Percentiles rank a stretch among this genome's conserved stretches.
phyloP scores from a whole-genome alignment of 148 eudicot species.

The Vaccinium myrtillus region DNA sequence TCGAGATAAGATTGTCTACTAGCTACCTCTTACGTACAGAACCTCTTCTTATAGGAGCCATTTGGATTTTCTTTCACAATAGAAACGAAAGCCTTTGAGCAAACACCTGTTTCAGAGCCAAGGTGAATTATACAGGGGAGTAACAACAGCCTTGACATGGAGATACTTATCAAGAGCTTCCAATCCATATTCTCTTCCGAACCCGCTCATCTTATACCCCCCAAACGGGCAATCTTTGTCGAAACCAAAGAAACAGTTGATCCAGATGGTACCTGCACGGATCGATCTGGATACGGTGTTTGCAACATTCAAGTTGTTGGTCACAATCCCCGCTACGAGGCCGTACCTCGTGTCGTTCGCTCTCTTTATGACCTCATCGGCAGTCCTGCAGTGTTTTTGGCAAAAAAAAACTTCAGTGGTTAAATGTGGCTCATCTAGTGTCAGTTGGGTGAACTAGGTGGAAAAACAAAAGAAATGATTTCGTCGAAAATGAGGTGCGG shows the following conservation, averaged over 20 bases:
- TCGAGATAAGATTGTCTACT: background rate
- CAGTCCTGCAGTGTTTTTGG: conserved; percentile 34
- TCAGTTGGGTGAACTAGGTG: no score
- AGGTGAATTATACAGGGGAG: conserved; percentile 67
- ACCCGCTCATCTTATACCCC: conserved; percentile 80
- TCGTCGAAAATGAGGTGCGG: no score
- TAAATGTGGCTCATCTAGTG: no score
- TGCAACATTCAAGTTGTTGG: conserved; percentile 60
- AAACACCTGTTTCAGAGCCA: conserved; percentile 39
- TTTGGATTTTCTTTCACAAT: no score
- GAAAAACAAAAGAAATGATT: no score
- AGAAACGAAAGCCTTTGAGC: background rate
- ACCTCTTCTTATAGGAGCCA: no score
- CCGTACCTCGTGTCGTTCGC: conserved; percentile 65
- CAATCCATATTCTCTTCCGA: conserved; percentile 60
- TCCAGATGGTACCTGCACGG: conserved; percentile 67
- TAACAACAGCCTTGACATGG: conserved; percentile 59
- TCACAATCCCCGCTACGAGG: conserved; percentile 72
- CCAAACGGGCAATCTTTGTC: conserved; percentile 59
- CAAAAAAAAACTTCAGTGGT: background rate
- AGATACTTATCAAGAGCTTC: conserved; percentile 64
- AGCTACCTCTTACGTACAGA: background rate
- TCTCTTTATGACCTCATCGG: conserved; percentile 64
- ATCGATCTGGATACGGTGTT: conserved; percentile 73
- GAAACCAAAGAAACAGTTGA: conserved; percentile 73